Conservation (phyloP, 495 filamentous ascomycete species). For the Penicillium cataractarum region DNA sequence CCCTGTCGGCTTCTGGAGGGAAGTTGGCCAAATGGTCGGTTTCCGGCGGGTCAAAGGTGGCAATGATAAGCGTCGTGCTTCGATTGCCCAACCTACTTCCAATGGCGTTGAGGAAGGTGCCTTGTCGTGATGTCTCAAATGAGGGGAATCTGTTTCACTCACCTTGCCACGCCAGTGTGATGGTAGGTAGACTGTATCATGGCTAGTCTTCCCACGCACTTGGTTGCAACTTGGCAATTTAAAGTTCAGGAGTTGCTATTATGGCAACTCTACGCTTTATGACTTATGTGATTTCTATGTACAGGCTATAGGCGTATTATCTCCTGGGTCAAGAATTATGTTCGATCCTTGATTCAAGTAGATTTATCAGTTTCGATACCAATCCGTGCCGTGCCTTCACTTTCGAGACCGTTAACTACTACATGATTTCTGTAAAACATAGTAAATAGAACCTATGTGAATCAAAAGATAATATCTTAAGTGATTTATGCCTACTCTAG, state of each 20-base stretch:
- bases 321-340: too few relatives aligned
- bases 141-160: neutral
- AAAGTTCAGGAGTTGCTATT: neutral
- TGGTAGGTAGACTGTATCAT: neutral
- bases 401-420: too few relatives aligned
- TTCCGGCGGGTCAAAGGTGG: conserved; percentile 23
- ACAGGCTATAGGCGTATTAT: neutral
- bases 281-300: neutral
- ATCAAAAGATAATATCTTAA: too few relatives aligned
- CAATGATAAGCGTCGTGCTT: conserved; percentile 23
- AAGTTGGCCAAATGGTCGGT: conserved; percentile 28
- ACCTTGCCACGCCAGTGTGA: neutral
- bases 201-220: neutral
- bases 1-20: conserved; percentile 34
- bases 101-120: neutral
- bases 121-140: neutral
- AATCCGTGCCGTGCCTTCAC: too few relatives aligned
- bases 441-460: too few relatives aligned
- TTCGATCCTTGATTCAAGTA: too few relatives aligned
- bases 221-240: neutral
- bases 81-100: neutral
- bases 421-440: too few relatives aligned
- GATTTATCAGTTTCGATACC: too few relatives aligned
- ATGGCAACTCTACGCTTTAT: neutral
- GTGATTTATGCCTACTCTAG: too few relatives aligned